These are phyloP conservation scores for Hypoxylon fuscum DNA, from an alignment of 495 filamentous ascomycete genomes.

Conservation along the genomic window DNA sequence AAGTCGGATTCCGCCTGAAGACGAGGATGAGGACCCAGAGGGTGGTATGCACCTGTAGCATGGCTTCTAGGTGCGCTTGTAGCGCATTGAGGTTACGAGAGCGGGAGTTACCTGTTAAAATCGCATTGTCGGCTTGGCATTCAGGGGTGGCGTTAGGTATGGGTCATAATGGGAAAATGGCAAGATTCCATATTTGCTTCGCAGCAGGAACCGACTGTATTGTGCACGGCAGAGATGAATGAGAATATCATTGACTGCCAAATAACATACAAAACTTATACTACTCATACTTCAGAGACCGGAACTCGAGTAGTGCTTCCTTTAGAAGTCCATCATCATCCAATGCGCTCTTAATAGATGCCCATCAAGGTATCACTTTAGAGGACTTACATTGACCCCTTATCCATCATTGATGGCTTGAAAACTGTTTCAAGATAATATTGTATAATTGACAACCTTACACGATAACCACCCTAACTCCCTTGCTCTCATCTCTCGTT, in stretches of 20 bases:
- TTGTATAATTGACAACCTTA: background rate
- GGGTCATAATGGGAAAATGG: background rate
- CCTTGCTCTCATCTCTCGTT: slow-evolving; percentile 29
- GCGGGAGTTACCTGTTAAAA: background rate
- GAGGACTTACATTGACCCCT: no score
- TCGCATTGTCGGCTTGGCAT: background rate
- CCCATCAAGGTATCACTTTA: no score
- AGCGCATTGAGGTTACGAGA: background rate
- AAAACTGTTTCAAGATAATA: no score
- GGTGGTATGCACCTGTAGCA: slow-evolving; percentile 72
- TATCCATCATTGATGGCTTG: no score
- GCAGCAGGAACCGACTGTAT: background rate
- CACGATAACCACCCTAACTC: slow-evolving; percentile 37
- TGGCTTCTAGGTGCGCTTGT: background rate
- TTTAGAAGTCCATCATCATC: background rate
- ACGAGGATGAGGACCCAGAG: slow-evolving; percentile 58
- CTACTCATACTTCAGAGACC: no score
- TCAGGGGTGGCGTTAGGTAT: slow-evolving; percentile 13
- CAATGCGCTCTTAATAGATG: no score
- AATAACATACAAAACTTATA: background rate
- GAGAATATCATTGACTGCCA: background rate
- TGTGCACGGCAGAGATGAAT: background rate
- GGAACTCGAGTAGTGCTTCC: no score
- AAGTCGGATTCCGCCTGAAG: slow-evolving; percentile 35
- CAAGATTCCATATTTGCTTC: background rate